Conservation (phyloP, 2,329 filamentous ascomycete species). For the Penicillium vulpinum region DNA sequence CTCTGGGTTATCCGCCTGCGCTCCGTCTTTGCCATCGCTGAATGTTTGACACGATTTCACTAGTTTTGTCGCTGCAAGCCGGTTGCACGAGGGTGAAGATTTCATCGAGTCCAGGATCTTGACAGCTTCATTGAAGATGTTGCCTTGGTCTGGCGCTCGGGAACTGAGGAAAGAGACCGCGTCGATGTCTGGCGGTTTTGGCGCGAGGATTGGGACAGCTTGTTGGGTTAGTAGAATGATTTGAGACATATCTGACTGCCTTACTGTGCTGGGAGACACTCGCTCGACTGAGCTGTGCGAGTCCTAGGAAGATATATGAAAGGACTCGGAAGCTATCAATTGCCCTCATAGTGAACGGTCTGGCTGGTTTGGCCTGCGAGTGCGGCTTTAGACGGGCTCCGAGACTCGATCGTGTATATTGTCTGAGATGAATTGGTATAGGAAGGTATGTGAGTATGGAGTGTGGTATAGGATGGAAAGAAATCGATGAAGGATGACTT, state of each 20-base stretch:
- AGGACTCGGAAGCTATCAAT: neutral
- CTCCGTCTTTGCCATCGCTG: constrained; percentile 33
- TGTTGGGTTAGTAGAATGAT: neutral
- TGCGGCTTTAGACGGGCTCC: neutral
- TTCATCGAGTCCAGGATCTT: constrained; percentile 48
- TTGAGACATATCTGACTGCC: neutral
- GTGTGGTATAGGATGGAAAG: neutral
- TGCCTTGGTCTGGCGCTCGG: constrained; percentile 28
- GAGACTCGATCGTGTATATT: neutral
- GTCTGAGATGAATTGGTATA: neutral
- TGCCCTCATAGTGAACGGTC: neutral
- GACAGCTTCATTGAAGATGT: constrained; percentile 45
- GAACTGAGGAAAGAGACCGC: constrained; percentile 30
- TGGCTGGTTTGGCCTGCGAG: neutral
- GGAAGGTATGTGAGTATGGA: neutral
- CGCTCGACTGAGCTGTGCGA: neutral
- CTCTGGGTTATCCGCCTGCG: constrained; percentile 28
- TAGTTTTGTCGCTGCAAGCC: constrained; percentile 53
- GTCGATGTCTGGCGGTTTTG: constrained; percentile 20
- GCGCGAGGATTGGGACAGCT: constrained; percentile 1
- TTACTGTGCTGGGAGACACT: neutral
- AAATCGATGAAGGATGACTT: neutral
- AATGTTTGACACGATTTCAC: constrained; percentile 56
- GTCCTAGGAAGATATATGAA: neutral
- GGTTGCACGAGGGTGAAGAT: constrained; percentile 53